Evolutionary conservation across 345 rosid genomes (phyloP).

Genomic region (Lagerstroemia speciosa): DNA sequence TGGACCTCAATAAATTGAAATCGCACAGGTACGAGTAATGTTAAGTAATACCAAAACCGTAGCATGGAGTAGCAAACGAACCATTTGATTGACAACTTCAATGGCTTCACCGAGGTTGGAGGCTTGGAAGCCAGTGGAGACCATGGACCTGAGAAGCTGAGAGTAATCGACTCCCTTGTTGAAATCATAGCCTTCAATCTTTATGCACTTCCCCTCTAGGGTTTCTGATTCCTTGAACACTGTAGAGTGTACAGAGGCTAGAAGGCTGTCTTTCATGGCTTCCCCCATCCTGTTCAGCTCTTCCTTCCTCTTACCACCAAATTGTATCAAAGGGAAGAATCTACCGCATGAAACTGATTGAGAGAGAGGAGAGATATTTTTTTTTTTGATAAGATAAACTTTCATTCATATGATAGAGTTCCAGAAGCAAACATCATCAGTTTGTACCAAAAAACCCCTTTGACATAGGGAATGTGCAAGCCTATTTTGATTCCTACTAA

Average conservation of each 20-base stretch:
- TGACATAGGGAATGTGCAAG: too few relatives aligned
- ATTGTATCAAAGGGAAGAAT: too few relatives aligned
- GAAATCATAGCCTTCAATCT: constrained; percentile 81
- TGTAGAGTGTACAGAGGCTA: constrained; percentile 47
- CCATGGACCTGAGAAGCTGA: constrained; percentile 59
- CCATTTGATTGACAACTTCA: constrained; percentile 71
- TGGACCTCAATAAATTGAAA: too few relatives aligned
- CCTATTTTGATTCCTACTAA: too few relatives aligned
- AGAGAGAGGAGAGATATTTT: too few relatives aligned
- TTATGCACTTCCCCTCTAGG: constrained; percentile 46
- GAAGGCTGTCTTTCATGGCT: constrained; percentile 36
- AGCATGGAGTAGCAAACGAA: constrained; percentile 23
- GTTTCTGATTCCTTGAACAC: constrained; percentile 76
- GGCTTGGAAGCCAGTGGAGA: constrained; percentile 89
- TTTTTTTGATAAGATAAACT: too few relatives aligned
- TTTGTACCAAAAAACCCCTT: too few relatives aligned
- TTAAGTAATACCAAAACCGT: too few relatives aligned
- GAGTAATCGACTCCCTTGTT: constrained; percentile 28
- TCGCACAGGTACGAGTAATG: not conserved
- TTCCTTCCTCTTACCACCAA: not conserved
- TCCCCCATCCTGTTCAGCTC: constrained; percentile 7
- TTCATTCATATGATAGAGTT: too few relatives aligned
- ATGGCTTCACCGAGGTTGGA: constrained; percentile 93
- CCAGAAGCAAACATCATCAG: too few relatives aligned
- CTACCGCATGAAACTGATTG: too few relatives aligned